A percentile compares a stretch with the other conserved stretches of the same genome.
Evolutionary conservation across 805 yeast genomes (phyloP).

Genomic region (Pichia thaimueangensis): DNA sequence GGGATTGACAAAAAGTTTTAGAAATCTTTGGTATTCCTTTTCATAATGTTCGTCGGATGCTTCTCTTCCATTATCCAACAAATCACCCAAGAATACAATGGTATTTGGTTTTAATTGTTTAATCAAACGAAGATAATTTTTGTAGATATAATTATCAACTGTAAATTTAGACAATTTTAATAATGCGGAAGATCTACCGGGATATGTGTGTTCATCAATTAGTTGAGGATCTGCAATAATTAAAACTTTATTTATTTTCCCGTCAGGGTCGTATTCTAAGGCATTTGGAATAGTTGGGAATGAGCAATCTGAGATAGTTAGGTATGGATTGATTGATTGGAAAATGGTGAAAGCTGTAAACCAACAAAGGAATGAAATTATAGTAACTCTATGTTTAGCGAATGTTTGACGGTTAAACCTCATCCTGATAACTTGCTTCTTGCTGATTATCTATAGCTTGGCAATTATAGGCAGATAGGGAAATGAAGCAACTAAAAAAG

Average conservation of each 20-base stretch:
- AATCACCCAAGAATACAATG: constrained; percentile 78
- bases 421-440: too few relatives aligned
- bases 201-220: constrained; percentile 82
- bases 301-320: constrained; percentile 10
- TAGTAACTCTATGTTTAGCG: too few relatives aligned
- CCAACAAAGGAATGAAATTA: constrained; percentile 12
- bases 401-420: too few relatives aligned
- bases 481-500: too few relatives aligned
- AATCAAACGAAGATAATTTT: constrained; percentile 66
- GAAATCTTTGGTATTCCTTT: constrained; percentile 59
- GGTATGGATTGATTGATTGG: constrained; percentile 15
- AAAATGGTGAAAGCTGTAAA: constrained; percentile 10
- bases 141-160: constrained; percentile 71
- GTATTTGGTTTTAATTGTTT: constrained; percentile 62
- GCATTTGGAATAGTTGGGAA: constrained; percentile 10
- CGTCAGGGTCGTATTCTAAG: neutral
- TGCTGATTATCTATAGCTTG: too few relatives aligned
- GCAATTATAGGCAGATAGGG: too few relatives aligned
- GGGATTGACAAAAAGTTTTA: constrained; percentile 42
- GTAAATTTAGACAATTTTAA: constrained; percentile 50
- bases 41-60: constrained; percentile 45
- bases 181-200: constrained; percentile 51
- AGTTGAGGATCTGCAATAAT: constrained; percentile 94
- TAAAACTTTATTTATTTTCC: constrained; percentile 10
- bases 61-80: constrained; percentile 85